These are phyloP conservation scores for Eucalyptus tenuipes DNA, from an alignment of 345 rosid species.

Conservation along the genomic window DNA sequence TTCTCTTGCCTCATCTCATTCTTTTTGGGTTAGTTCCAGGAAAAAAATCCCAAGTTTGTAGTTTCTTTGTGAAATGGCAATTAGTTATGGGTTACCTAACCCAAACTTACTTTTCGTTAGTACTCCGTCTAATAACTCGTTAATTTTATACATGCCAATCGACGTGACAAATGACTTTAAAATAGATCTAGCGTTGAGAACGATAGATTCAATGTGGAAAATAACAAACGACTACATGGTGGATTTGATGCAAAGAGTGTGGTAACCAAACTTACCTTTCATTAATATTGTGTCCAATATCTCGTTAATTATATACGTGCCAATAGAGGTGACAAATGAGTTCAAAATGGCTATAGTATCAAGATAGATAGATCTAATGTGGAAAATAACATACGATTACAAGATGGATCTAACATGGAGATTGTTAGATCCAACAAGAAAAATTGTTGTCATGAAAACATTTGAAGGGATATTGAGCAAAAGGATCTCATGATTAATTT, in stretches of 20 bases:
- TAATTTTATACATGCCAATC: neutral
- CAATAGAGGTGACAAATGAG: neutral
- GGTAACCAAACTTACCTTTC: too few species aligned
- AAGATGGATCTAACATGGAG: neutral
- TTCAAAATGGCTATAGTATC: too few species aligned
- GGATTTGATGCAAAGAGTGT: neutral
- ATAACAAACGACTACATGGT: accelerated
- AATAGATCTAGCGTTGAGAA: accelerated
- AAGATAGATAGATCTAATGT: neutral
- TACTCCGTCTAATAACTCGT: neutral
- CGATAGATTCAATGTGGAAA: too few species aligned
- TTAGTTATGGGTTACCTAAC: too few species aligned
- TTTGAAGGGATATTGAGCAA: too few species aligned
- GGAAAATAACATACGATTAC: too few species aligned
- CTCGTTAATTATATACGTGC: neutral
- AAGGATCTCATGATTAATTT: too few species aligned
- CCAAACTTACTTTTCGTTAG: too few species aligned
- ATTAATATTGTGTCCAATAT: too few species aligned
- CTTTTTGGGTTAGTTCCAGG: neutral
- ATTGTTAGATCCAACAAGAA: neutral
- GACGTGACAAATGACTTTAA: neutral
- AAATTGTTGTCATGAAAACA: too few species aligned
- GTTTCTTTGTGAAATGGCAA: too few species aligned
- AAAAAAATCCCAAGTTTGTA: too few species aligned
- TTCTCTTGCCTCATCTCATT: neutral